Conservation (phyloP, 495 filamentous ascomycete genomes). For the Penicillium herquei region DNA sequence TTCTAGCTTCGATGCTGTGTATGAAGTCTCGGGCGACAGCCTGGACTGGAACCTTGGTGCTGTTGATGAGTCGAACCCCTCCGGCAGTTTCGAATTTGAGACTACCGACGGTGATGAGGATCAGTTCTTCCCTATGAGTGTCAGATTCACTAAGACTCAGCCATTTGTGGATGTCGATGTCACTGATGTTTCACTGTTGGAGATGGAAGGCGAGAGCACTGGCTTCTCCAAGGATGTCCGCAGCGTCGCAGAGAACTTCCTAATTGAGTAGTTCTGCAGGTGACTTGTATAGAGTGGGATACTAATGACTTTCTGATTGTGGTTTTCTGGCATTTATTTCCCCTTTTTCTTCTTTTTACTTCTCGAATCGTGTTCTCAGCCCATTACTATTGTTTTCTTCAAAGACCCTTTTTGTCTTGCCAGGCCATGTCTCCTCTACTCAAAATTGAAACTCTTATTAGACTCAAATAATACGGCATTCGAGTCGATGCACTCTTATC, state of each 20-base stretch:
- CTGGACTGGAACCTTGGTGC: slow-evolving; percentile 89
- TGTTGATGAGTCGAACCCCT: slow-evolving; percentile 75
- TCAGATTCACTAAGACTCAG: slow-evolving; percentile 79
- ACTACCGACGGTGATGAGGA: slow-evolving; percentile 76
- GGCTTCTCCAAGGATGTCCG: slow-evolving; percentile 87
- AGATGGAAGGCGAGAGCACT: slow-evolving; percentile 73
- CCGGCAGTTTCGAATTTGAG: slow-evolving; percentile 91
- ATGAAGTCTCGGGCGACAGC: slow-evolving; percentile 91
- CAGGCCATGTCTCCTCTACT: slow-evolving; percentile 11
- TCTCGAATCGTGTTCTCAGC: slow-evolving; percentile 25
- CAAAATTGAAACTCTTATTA: slow-evolving; percentile 20
- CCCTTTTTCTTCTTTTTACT: slow-evolving; percentile 5
- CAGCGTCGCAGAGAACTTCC: slow-evolving; percentile 76
- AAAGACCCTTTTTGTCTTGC: slow-evolving; percentile 2
- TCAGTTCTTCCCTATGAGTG: slow-evolving; percentile 96
- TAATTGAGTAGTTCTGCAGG: slow-evolving; percentile 62
- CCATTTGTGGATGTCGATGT: slow-evolving; percentile 93
- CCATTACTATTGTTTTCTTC: slow-evolving; percentile 15
- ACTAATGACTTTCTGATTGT: slow-evolving; percentile 46
- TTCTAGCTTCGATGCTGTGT: slow-evolving; percentile 89
- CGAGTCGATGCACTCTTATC: background rate
- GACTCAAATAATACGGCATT: background rate
- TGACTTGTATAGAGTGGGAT: slow-evolving; percentile 38
- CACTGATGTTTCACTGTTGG: slow-evolving; percentile 66
- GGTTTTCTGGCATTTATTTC: slow-evolving; percentile 14